Evolutionary conservation across 495 filamentous ascomycete genomes (phyloP).

Genomic region (Penicillium cosmopolitanum): DNA sequence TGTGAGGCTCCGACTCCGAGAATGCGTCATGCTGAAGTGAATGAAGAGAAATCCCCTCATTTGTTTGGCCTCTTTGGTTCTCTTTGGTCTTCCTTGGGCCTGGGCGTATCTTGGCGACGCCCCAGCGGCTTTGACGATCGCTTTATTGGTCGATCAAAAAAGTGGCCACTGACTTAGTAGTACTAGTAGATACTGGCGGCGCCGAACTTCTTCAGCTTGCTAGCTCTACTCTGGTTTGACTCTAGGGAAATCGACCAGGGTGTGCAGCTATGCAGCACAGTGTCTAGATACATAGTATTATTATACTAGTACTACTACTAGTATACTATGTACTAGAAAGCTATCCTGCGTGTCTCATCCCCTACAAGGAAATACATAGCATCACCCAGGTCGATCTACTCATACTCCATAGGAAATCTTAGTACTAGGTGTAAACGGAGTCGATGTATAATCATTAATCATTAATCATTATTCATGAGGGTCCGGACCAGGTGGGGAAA

Average conservation of each 20-base stretch:
- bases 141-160: background rate
- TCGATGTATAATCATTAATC: background rate
- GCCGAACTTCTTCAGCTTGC: slow-evolving; percentile 13
- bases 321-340: too few species aligned
- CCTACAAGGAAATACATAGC: too few species aligned
- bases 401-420: too few species aligned
- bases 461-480: background rate
- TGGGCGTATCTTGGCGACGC: slow-evolving; percentile 13
- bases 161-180: background rate
- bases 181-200: background rate
- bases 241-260: too few species aligned
- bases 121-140: background rate
- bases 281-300: too few species aligned
- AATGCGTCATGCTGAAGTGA: slow-evolving; percentile 11
- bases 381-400: too few species aligned
- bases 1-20: slow-evolving; percentile 14
- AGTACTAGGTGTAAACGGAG: background rate
- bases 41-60: background rate
- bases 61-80: background rate
- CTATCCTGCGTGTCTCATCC: too few species aligned
- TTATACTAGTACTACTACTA: too few species aligned
- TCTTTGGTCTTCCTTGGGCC: background rate
- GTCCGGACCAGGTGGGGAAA: slow-evolving; percentile 3
- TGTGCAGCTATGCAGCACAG: too few species aligned
- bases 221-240: too few species aligned